Evolutionary conservation across 1,284 basidiomycete genomes (phyloP), one percentile per base, ranked within the genome.

Genomic region (Xanthoconium separans): DNA sequence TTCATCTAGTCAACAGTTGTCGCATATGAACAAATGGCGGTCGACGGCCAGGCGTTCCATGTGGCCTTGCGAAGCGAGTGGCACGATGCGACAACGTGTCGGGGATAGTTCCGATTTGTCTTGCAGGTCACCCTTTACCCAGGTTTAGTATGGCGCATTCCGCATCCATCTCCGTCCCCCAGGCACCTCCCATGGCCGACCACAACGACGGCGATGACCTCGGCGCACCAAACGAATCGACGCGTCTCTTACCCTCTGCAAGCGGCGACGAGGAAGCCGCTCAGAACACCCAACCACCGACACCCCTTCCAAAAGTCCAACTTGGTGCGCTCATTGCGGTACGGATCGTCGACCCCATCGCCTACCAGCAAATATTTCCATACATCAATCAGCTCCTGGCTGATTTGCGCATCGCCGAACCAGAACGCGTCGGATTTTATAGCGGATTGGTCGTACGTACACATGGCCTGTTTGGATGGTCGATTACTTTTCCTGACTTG

Each of bases 371-470:
- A 69, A 73, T 79, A 39, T 83, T 82, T 55, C 80, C 80, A 2
- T 86, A 84, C 58, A 78, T 87, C 54, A 85, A 37, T n/a, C 36
- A 37, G 36, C 36, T 37, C 71, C 77, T 87, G 60, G 72, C 73
- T 27, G 73, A 74, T 53, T 73, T 87, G 13, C 72, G 77, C 50
- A 63, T 86, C 29, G 81, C 82, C 18, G 76, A 83, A 61, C 77
- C 76, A 15, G 80, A 80, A 29, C 75, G 76, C 57, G 79, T 86
- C 41, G 85, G 83, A 7, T 83, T 84, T 56, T 86, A 86, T 64
- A 83, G 81, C 58, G 82, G 82, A 16, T 53, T 85, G 42, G 79
- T 84, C 59, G 81, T 83, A 63, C 50, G 51, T 62, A 36, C 27
- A n/a, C 6, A 6, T 24, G 36, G n/a, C 5, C 27, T 30, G 0